These are phyloP conservation scores for Microbotryum intermedium DNA, from an alignment of 1,284 basidiomycete genomes.

Conservation along the genomic window DNA sequence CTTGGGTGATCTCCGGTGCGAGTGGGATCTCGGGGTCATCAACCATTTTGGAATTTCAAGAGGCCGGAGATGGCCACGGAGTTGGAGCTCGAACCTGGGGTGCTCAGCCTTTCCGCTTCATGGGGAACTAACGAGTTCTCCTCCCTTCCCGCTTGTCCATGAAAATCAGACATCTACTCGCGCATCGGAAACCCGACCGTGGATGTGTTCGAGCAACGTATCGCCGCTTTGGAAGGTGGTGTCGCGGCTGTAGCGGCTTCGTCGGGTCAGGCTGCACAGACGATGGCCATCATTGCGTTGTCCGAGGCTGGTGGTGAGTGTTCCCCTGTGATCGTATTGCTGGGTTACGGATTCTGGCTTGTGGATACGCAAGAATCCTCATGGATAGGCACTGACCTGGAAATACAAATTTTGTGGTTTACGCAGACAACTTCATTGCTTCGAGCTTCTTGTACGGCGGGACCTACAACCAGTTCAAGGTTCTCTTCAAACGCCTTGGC, in stretches of 20 bases:
- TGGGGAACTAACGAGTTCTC: too few relatives aligned
- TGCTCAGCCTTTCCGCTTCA: slow-evolving; percentile 37
- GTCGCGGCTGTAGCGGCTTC: slow-evolving; percentile 67
- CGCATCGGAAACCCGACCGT: slow-evolving; percentile 76
- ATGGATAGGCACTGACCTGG: too few relatives aligned
- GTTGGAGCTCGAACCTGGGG: too few relatives aligned
- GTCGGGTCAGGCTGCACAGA: slow-evolving; percentile 74
- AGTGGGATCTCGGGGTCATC: too few relatives aligned
- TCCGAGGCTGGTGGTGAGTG: slow-evolving; percentile 47
- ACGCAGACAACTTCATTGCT: slow-evolving; percentile 67
- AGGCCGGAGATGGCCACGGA: too few relatives aligned
- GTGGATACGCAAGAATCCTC: too few relatives aligned
- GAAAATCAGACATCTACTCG: slow-evolving; percentile 57
- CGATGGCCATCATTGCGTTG: slow-evolving; percentile 54
- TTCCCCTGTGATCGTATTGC: slow-evolving; percentile 65
- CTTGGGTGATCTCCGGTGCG: too few relatives aligned
- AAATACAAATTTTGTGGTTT: slow-evolving; percentile 49
- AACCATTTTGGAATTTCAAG: too few relatives aligned
- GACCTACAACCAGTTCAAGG: slow-evolving; percentile 86
- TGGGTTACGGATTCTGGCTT: slow-evolving; percentile 71
- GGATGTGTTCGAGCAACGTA: slow-evolving; percentile 74
- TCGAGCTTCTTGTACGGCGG: slow-evolving; percentile 62
- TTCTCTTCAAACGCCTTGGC: slow-evolving; percentile 45
- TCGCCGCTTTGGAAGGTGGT: slow-evolving; percentile 75
- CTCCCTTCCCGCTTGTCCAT: too few relatives aligned